Evolutionary conservation across 208 protist species (phyloP), one percentile per base, ranked within the genome.

Genomic region (Wallacemonas sp.): DNA sequence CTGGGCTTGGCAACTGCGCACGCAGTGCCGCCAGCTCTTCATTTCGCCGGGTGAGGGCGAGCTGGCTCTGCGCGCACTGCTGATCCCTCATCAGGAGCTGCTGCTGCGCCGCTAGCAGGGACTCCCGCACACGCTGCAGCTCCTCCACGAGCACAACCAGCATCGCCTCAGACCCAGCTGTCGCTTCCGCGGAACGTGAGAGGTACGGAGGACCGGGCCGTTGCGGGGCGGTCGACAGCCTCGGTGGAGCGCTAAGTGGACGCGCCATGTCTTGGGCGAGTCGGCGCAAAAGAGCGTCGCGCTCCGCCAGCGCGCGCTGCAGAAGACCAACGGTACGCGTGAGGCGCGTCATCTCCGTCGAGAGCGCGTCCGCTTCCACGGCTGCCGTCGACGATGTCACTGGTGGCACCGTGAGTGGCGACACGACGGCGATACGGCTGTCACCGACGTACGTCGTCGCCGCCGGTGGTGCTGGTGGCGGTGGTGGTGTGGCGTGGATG

Each of bases 271-370:
- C 63, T 1, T 55, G 21, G 21, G 72, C 27, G 5, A 78, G 62
- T 12, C 73, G 73, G 19, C 70, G 62, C 15, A 78, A 53, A 24
- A 78, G 27, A 0, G 59, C 46, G 19, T 78, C 73, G 30, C 67
- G 66, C 22, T 78, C 67, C 24, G 50, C 55, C 3, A 78, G 52
- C 5, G 66, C 64, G 52, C 68, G 57, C 2, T 63, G 66, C 36
- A 78, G 41, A 24, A 61, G 30, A n/a, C 38, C 50, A n/a, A 57
- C 50, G 50, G 50, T 57, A n/a, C 29, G 50, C 22, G 50, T 38
- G 15, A 57, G 1, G 39, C 22, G 33, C 34, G 1, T 70, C 36
- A n/a, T 73, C 54, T 10, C 19, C 21, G 13, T 53, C 57, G 6
- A 66, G 46, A 6, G 44, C 6, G 19, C 42, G 22, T 10, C 1